A percentile compares a stretch with the other conserved stretches of the same genome.
Evolutionary conservation across 192 early-diverging fungal species (phyloP).

Genomic region (Umbelopsis ramanniana): DNA sequence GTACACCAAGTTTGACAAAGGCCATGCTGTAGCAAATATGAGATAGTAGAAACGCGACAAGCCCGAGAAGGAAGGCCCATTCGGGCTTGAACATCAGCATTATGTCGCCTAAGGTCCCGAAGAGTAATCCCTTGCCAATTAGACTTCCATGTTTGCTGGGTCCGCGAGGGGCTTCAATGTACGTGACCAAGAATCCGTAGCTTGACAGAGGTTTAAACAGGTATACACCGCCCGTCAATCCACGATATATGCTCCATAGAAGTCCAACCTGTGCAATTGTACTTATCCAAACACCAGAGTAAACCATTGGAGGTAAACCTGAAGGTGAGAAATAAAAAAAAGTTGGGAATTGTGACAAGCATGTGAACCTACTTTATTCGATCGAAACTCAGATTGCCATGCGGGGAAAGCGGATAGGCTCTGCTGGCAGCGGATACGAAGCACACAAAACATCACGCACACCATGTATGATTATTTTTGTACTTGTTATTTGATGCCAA

Average conservation of each 20-base stretch:
- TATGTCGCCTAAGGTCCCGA: slow-evolving; percentile 1
- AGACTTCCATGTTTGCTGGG: slow-evolving; percentile 12
- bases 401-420: background rate
- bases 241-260: slow-evolving; percentile 5
- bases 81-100: slow-evolving; percentile 17
- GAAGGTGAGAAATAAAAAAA: background rate
- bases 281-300: slow-evolving; percentile 10
- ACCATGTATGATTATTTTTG: no score
- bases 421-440: background rate
- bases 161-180: slow-evolving; percentile 7
- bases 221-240: background rate
- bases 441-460: no score
- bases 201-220: slow-evolving; percentile 16
- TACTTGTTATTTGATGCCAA: background rate
- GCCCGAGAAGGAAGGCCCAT: slow-evolving; percentile 6
- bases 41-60: slow-evolving; percentile 1
- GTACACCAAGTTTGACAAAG: slow-evolving; percentile 20
- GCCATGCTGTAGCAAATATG: slow-evolving; percentile 17
- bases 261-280: slow-evolving; percentile 21
- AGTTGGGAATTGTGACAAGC: background rate
- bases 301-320: slow-evolving; percentile 9
- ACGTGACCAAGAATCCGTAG: slow-evolving; percentile 15
- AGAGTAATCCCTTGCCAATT: slow-evolving; percentile 12
- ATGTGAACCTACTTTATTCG: background rate
- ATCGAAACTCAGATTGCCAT: slow-evolving; percentile 4